A percentile compares a stretch with the other conserved stretches of the same genome.
Conservation (phyloP, 306 rosid species). For the Rubus idaeus region DNA sequence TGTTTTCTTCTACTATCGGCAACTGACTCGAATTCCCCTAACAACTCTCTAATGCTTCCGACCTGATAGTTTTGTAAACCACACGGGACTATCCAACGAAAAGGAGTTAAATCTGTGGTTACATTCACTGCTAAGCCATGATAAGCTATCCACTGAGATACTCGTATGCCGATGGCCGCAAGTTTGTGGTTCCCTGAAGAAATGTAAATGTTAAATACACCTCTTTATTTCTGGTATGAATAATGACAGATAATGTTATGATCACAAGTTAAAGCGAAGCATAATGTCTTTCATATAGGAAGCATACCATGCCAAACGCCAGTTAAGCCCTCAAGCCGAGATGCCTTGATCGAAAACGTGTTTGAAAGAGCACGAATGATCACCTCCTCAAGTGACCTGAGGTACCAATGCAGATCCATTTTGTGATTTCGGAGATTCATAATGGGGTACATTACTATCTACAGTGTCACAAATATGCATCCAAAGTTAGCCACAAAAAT, state of each 20-base stretch:
- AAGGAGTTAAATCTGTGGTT: constrained; percentile 60
- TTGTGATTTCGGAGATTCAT: constrained; percentile 78
- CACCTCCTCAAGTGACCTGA: constrained; percentile 83
- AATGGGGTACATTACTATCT: constrained; percentile 87
- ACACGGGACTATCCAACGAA: constrained; percentile 67
- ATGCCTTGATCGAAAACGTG: constrained; percentile 69
- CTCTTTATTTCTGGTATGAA: background rate
- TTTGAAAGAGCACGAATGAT: constrained; percentile 69
- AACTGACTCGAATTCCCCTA: constrained; percentile 29
- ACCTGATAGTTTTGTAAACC: constrained; percentile 59
- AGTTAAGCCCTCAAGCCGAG: constrained; percentile 68
- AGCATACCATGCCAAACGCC: constrained; percentile 89
- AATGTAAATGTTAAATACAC: constrained; percentile 1
- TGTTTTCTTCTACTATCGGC: constrained; percentile 16
- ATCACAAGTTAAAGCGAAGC: background rate
- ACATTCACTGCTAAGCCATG: constrained; percentile 77
- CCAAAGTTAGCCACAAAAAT: background rate
- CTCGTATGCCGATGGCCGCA: constrained; percentile 72
- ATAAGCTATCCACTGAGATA: constrained; percentile 61
- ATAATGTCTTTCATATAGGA: background rate
- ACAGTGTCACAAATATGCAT: constrained; percentile 28
- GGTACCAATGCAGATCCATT: constrained; percentile 92
- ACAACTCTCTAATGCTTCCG: constrained; percentile 62
- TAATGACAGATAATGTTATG: background rate
- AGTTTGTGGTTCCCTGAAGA: constrained; percentile 73